Evolutionary conservation across 2,329 filamentous ascomycete species (phyloP).

Genomic region (Clarireedia homoeocarpa): DNA sequence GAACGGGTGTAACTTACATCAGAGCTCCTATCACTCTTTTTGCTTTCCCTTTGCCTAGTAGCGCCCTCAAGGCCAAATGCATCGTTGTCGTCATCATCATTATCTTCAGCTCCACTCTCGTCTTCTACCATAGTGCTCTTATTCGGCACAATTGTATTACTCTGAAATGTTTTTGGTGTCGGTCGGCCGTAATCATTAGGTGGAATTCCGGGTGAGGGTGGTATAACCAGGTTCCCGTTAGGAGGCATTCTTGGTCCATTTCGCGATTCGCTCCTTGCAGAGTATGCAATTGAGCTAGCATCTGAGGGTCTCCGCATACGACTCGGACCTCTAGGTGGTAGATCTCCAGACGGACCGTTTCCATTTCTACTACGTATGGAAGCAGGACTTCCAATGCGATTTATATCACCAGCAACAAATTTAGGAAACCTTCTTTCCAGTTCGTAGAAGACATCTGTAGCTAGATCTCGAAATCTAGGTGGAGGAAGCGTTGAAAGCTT

Average conservation of each 20-base stretch:
- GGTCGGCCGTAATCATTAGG: slow-evolving; percentile 66
- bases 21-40: slow-evolving; percentile 31
- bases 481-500: slow-evolving; percentile 85
- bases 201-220: slow-evolving; percentile 49
- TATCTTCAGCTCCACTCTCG: slow-evolving; percentile 56
- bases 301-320: slow-evolving; percentile 43
- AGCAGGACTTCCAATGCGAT: slow-evolving; percentile 61
- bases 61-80: slow-evolving; percentile 51
- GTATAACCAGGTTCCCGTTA: slow-evolving; percentile 35
- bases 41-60: slow-evolving; percentile 30
- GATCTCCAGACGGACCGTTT: slow-evolving; percentile 50
- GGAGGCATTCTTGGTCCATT: slow-evolving; percentile 32
- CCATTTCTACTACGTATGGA: slow-evolving; percentile 54
- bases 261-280: slow-evolving; percentile 31
- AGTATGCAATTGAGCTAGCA: slow-evolving; percentile 44
- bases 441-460: slow-evolving; percentile 94
- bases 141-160: slow-evolving; percentile 93
- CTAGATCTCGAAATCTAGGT: slow-evolving; percentile 81
- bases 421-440: slow-evolving; percentile 82
- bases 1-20: slow-evolving; percentile 30
- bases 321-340: slow-evolving; percentile 46
- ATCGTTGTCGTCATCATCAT: slow-evolving; percentile 77
- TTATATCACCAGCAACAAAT: slow-evolving; percentile 63
- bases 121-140: slow-evolving; percentile 98
- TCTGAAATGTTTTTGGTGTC: slow-evolving; percentile 82